Conservation (phyloP, 2,329 filamentous ascomycete genomes). For the Scedosporium minutisporum region DNA sequence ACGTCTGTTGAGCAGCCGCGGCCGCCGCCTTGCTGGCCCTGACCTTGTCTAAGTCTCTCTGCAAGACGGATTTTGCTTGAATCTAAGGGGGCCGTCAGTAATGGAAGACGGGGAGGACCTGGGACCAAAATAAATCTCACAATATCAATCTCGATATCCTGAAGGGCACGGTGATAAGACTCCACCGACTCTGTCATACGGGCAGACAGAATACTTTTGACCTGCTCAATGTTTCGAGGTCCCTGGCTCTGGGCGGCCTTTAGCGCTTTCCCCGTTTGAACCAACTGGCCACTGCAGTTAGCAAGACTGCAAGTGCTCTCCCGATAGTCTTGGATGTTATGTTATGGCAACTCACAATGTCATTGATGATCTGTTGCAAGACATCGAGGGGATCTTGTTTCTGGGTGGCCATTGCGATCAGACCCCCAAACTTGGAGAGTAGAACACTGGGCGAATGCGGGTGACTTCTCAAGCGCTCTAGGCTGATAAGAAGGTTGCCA, state of each 20-base stretch:
- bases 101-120: neutral
- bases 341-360: slow-evolving; percentile 34
- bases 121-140: slow-evolving; percentile 24
- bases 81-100: slow-evolving; percentile 16
- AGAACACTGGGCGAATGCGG: neutral
- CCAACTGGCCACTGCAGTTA: slow-evolving; percentile 29
- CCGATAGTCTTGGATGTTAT: neutral
- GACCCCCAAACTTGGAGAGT: neutral
- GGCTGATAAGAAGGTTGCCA: no score
- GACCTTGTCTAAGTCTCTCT: slow-evolving; percentile 40
- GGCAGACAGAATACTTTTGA: slow-evolving; percentile 23
- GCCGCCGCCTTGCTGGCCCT: slow-evolving; percentile 16
- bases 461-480: no score
- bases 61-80: slow-evolving; percentile 43
- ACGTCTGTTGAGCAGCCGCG: neutral
- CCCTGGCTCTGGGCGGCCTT: slow-evolving; percentile 37
- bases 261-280: slow-evolving; percentile 50
- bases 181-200: slow-evolving; percentile 38
- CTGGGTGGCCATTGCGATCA: slow-evolving; percentile 19
- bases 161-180: slow-evolving; percentile 42
- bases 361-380: slow-evolving; percentile 44
- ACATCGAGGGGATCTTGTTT: slow-evolving; percentile 31
- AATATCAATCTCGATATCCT: slow-evolving; percentile 48
- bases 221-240: slow-evolving; percentile 24
- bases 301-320: no score